These are phyloP conservation scores for Starmerella vaccinii DNA, from an alignment of 805 yeast genomes.

Conservation along the genomic window DNA sequence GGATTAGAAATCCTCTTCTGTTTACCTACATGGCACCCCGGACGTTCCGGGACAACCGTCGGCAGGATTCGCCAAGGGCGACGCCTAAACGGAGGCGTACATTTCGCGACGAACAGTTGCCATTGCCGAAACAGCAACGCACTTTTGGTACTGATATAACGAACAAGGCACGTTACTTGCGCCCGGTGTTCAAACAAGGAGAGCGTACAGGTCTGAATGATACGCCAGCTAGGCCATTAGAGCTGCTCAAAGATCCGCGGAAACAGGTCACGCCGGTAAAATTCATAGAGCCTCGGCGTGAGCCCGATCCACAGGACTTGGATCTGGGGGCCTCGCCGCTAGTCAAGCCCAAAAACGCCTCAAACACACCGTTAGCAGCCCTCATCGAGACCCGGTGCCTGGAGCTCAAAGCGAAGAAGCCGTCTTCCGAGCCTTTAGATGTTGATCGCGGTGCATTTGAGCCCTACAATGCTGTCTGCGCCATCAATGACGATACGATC, in stretches of 20 bases:
- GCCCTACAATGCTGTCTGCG: slow-evolving; percentile 1
- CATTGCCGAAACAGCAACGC: background rate
- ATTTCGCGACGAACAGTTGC: slow-evolving; percentile 1
- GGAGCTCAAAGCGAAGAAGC: slow-evolving; percentile 5
- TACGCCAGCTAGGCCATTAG: background rate
- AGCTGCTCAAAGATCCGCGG: background rate
- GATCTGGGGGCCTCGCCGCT: background rate
- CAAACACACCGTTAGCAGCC: background rate
- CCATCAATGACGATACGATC: background rate
- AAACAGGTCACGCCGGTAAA: background rate
- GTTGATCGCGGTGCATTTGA: background rate
- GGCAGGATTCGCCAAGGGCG: background rate
- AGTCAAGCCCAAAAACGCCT: background rate
- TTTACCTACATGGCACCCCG: background rate
- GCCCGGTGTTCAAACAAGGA: slow-evolving; percentile 2
- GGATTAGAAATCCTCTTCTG: background rate
- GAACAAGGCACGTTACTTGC: background rate
- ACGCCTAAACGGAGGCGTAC: background rate
- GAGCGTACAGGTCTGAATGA: background rate
- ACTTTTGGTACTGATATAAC: slow-evolving; percentile 11
- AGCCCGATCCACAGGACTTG: background rate
- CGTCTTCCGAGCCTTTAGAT: background rate
- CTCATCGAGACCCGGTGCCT: slow-evolving; percentile 1
- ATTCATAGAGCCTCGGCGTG: background rate
- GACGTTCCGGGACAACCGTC: background rate